phyloP scores from a whole-genome alignment of 495 filamentous ascomycete genomes.

The Sabuloglossum arenarium region DNA sequence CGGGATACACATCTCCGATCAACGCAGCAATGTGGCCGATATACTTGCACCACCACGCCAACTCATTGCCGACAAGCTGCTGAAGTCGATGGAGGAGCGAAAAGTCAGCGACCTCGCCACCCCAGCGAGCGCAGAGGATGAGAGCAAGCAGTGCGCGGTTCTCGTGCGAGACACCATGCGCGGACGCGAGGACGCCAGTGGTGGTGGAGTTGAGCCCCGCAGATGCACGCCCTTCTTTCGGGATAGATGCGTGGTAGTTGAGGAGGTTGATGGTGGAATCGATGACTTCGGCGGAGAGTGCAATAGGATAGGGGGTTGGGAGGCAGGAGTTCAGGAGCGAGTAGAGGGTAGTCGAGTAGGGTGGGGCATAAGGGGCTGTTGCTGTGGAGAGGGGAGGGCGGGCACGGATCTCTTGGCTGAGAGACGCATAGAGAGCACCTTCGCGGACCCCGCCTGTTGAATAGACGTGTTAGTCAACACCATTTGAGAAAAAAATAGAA shows the following conservation, averaged over 20 bases:
- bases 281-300: slow-evolving; percentile 18
- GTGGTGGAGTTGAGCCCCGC: slow-evolving; percentile 54
- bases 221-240: slow-evolving; percentile 33
- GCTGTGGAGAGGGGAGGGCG: slow-evolving; percentile 43
- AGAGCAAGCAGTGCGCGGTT: slow-evolving; percentile 51
- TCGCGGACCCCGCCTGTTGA: slow-evolving; percentile 46
- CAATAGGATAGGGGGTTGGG: slow-evolving; percentile 15
- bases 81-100: slow-evolving; percentile 25
- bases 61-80: slow-evolving; percentile 22
- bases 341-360: slow-evolving; percentile 19
- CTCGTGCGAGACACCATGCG: slow-evolving; percentile 52
- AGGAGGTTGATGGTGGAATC: slow-evolving; percentile 29
- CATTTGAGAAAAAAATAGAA: background rate
- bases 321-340: slow-evolving; percentile 22
- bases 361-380: slow-evolving; percentile 28
- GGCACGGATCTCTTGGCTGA: slow-evolving; percentile 33
- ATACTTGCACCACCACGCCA: slow-evolving; percentile 42
- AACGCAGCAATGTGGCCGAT: slow-evolving; percentile 31
- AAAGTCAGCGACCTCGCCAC: slow-evolving; percentile 35
- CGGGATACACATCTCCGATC: slow-evolving; percentile 8
- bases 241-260: slow-evolving; percentile 27
- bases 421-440: slow-evolving; percentile 49
- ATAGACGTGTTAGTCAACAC: background rate
- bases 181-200: slow-evolving; percentile 38
- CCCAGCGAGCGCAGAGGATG: slow-evolving; percentile 58